A percentile compares a stretch with the other conserved stretches of the same genome.
Conservation (phyloP, 768 basidiomycete genomes). For the Tylopilus felleus region DNA sequence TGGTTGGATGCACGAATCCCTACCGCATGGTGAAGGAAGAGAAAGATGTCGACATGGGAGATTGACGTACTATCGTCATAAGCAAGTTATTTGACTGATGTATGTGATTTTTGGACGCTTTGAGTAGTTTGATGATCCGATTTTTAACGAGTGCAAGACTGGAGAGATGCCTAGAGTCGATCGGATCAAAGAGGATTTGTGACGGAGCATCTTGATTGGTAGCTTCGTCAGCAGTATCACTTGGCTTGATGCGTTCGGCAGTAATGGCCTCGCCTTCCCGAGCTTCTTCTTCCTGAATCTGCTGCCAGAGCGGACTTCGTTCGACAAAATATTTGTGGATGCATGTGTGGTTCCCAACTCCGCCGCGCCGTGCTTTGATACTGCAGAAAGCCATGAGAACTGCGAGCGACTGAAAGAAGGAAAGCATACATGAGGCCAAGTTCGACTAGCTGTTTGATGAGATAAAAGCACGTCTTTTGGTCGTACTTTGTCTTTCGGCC, state of each 20-base stretch:
- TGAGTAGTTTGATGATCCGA: slow-evolving; percentile 69
- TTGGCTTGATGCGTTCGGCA: slow-evolving; percentile 10
- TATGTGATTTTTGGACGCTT: slow-evolving; percentile 62
- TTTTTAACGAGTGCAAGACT: slow-evolving; percentile 69
- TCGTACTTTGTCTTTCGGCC: slow-evolving; percentile 79
- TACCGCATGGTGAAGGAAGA: slow-evolving; percentile 28
- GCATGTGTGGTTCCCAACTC: slow-evolving; percentile 71
- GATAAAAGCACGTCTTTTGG: slow-evolving; percentile 87
- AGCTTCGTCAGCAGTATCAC: slow-evolving; percentile 20
- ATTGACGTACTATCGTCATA: slow-evolving; percentile 61
- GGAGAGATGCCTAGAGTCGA: slow-evolving; percentile 74
- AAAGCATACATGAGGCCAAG: slow-evolving; percentile 66
- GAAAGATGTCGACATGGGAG: neutral
- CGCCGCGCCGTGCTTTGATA: slow-evolving; percentile 73
- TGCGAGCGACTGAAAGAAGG: neutral
- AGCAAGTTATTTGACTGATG: slow-evolving; percentile 76
- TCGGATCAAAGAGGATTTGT: slow-evolving; percentile 59
- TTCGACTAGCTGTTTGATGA: slow-evolving; percentile 71
- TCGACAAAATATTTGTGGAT: slow-evolving; percentile 86
- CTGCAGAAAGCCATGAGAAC: slow-evolving; percentile 32
- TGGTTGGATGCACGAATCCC: slow-evolving; percentile 75
- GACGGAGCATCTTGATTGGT: slow-evolving; percentile 16
- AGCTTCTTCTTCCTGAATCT: slow-evolving; percentile 62
- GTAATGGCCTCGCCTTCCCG: slow-evolving; percentile 29
- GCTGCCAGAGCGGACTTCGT: slow-evolving; percentile 69